Base-by-base conservation (phyloP, 257 asterid genomes). In the Oldenlandia corymbosa region DNA sequence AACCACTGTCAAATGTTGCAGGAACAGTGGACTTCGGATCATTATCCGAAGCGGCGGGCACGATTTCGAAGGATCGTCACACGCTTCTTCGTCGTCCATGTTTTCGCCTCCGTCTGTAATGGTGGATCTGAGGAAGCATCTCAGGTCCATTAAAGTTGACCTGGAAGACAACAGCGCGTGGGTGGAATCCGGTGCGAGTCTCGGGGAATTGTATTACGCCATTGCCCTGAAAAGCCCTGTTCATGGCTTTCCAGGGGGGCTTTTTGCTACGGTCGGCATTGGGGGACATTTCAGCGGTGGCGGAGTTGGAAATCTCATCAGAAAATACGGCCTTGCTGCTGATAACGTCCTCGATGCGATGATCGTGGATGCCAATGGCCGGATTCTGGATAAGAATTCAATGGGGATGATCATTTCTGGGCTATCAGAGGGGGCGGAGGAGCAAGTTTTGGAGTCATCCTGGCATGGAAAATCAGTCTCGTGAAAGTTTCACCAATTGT, bases 241-340 rank as follows among this genome's bases (percentile, higher is more conserved):
- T 9, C 65, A 60, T 20, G 52, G 52, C 7, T 39, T 60, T 17
- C 52, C 36, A 3, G 37, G 13, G 14, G 52, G 65, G 23, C 7
- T 30, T 1, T 9, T 1, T 9, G 52, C 1, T 67, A 78, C 78
- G 18, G 75, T 83, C 0, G 90, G 88, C 50, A 60, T 83, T 2
- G 90, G 94, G 2, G 90, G 85, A 5, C 89, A 83, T 55, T 43
- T 85, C 46, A 80, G 85, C 21, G 89, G 93, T 11, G 87, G 84
- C 5, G 94, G 88, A 7, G 58, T 79, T 28, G 90, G 90, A 52
- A 79, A 23, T 85, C 87, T 41, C 20, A 28, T 34, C 0, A 32
- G 62, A 9, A 57, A 57, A 3, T 5, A 57, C 12, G 62, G 62
- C 2, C 62, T 86, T 3, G 69, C 84, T 0, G 86, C 77, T 2